A percentile compares a stretch with the other conserved stretches of the same genome.
These are phyloP conservation scores for Penicillium sp. DNA, from an alignment of 2,329 filamentous ascomycete genomes.

Conservation along the genomic window DNA sequence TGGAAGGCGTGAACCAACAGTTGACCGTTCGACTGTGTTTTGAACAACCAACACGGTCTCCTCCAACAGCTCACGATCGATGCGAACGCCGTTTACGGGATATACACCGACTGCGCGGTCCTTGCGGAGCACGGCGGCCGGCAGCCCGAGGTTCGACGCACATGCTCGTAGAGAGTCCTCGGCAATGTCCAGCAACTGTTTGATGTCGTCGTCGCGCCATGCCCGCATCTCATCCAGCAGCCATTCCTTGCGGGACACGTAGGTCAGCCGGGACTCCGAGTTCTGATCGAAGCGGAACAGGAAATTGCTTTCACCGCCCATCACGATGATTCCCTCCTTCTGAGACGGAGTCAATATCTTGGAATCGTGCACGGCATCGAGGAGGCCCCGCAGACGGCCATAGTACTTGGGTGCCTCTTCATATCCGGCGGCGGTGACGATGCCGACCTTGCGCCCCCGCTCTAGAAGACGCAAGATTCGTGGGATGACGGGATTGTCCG, in stretches of 20 bases:
- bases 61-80: conserved; percentile 85
- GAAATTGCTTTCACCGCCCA: conserved; percentile 96
- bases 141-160: conserved; percentile 72
- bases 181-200: conserved; percentile 79
- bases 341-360: conserved; percentile 61
- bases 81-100: conserved; percentile 62
- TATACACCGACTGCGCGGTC: conserved; percentile 80
- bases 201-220: conserved; percentile 65
- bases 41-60: conserved; percentile 95
- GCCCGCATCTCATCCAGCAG: conserved; percentile 55
- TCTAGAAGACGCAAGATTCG: conserved; percentile 68
- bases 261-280: conserved; percentile 65
- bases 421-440: conserved; percentile 95
- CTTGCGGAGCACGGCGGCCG: conserved; percentile 80
- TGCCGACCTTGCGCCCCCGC: conserved; percentile 80
- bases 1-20: conserved; percentile 67
- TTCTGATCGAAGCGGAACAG: conserved; percentile 74
- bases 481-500: conserved; percentile 72
- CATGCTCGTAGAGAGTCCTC: conserved; percentile 82
- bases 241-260: conserved; percentile 61
- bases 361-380: conserved; percentile 71
- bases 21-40: conserved; percentile 80
- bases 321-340: conserved; percentile 78
- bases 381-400: conserved; percentile 77
- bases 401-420: conserved; percentile 85